These are phyloP conservation scores for Neofusicoccum kwambonambiense DNA, from an alignment of 2,329 filamentous ascomycete species.

Conservation along the genomic window DNA sequence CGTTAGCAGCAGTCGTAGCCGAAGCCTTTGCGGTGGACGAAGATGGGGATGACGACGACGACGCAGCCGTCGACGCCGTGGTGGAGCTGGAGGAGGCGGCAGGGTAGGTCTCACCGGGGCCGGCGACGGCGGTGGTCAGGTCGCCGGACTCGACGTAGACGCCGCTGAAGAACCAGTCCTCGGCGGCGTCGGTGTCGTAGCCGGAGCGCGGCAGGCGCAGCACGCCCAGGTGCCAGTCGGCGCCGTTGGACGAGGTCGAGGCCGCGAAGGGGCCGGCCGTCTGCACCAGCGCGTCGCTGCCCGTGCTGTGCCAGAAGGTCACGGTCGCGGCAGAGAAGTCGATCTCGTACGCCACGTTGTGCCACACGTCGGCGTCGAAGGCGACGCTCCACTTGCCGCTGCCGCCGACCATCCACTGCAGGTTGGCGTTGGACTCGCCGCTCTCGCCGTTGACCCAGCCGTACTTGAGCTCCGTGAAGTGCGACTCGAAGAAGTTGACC, in stretches of 20 bases:
- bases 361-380: constrained; percentile 65
- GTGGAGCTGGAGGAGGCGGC: too few relatives aligned
- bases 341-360: constrained; percentile 74
- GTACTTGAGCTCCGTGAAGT: constrained; percentile 74
- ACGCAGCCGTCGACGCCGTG: neutral
- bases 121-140: constrained; percentile 27
- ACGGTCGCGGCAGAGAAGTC: constrained; percentile 64
- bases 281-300: constrained; percentile 55
- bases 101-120: constrained; percentile 19
- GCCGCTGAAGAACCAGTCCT: constrained; percentile 72
- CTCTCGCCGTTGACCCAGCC: constrained; percentile 56
- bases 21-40: neutral
- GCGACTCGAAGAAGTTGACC: constrained; percentile 63
- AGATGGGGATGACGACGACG: neutral
- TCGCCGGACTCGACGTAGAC: constrained; percentile 67
- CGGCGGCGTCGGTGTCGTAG: constrained; percentile 50
- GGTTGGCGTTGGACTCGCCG: constrained; percentile 52
- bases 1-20: neutral
- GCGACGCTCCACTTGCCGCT: constrained; percentile 62
- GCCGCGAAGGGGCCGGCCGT: constrained; percentile 61
- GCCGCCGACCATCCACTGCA: constrained; percentile 65
- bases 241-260: constrained; percentile 64
- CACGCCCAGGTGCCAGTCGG: constrained; percentile 71
- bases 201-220: constrained; percentile 62
- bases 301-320: constrained; percentile 69